Percentiles rank a stretch among this genome's conserved stretches.
These are phyloP conservation scores for Flaveria linearis DNA, from an alignment of 129 eudicot genomes.

Conservation along the genomic window DNA sequence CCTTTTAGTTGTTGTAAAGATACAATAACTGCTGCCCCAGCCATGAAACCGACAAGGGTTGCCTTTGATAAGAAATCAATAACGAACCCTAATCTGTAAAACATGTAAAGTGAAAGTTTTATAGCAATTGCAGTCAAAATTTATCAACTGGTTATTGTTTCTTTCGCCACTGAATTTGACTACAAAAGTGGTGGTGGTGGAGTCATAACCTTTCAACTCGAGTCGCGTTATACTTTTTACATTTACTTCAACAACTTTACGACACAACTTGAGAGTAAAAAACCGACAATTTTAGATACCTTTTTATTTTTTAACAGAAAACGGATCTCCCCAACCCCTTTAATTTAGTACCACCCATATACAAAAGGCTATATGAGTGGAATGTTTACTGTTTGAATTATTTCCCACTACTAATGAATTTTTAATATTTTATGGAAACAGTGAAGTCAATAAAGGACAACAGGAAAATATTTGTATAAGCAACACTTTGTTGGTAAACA, in stretches of 20 bases:
- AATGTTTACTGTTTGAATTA: slow-evolving; percentile 27
- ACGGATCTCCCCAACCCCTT: background rate
- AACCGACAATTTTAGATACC: background rate
- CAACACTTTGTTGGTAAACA: slow-evolving; percentile 19
- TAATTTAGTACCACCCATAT: background rate
- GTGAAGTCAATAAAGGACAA: slow-evolving; percentile 34
- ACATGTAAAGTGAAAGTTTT: background rate
- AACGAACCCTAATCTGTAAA: slow-evolving; percentile 85
- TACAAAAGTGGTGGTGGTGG: background rate
- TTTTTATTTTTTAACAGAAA: background rate
- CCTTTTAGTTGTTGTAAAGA: slow-evolving; percentile 97
- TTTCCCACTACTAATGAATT: slow-evolving; percentile 35
- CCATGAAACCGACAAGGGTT: slow-evolving; percentile 97
- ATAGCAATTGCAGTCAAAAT: background rate
- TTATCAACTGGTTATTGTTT: background rate
- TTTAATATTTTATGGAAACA: background rate
- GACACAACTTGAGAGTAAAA: background rate
- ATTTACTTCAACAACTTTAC: background rate
- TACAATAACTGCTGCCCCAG: slow-evolving; percentile 95
- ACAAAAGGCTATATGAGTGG: slow-evolving; percentile 19
- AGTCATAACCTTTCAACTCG: background rate
- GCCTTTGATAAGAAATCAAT: slow-evolving; percentile 96
- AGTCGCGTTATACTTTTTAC: background rate
- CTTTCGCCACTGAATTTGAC: background rate
- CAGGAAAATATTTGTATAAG: slow-evolving; percentile 19